Evolutionary conservation across 2,329 filamentous ascomycete species (phyloP), one percentile per base, ranked within the genome.

Genomic region (Alternaria atra): DNA sequence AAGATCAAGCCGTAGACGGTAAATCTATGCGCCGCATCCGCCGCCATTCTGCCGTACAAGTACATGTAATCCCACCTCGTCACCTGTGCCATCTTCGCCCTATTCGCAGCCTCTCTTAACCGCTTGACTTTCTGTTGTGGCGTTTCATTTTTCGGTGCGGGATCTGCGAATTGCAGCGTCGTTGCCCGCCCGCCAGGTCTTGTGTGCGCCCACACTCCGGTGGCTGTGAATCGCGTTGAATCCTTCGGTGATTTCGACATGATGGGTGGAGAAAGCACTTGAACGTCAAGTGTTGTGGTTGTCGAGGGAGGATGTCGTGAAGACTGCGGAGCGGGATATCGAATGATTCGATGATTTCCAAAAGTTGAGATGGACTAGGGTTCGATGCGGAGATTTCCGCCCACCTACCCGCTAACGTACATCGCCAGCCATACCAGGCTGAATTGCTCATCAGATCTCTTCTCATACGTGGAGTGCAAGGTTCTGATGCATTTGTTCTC

Each of bases 211-310:
- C 93, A 91, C 35, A 89, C 89, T 62, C 85, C 87, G 17, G 88
- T 90, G 27, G 88, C 82, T 15, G 89, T 91, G 80, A 91, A 95
- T 75, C 91, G 89, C 72, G 92, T 95, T 68, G 92, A 91, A 78
- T 94, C 91, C 71, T 87, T 87, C 77, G 91, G 89, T 80, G 88
- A 91, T 76, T 90, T 89, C 62, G 90, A 85, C 82, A 83, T 83
- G 44, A 25, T 77, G 60, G 40, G 25, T 37, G 60, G 56, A 25
- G 32, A 46, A 51, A 35, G 50, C 39, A 29, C 55, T 57, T 44
- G 52, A 40, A 29, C 42, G 37, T 23, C 51, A 58, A 44, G 52
- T 43, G 39, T 60, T 6, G 58, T 46, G 57, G 60, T 59, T 61
- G 66, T 52, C 55, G 60, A 50, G 58, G 60, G 66, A 53, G 56